Conservation (phyloP, 2,329 filamentous ascomycete species). For the Lecanicillium sp. region DNA sequence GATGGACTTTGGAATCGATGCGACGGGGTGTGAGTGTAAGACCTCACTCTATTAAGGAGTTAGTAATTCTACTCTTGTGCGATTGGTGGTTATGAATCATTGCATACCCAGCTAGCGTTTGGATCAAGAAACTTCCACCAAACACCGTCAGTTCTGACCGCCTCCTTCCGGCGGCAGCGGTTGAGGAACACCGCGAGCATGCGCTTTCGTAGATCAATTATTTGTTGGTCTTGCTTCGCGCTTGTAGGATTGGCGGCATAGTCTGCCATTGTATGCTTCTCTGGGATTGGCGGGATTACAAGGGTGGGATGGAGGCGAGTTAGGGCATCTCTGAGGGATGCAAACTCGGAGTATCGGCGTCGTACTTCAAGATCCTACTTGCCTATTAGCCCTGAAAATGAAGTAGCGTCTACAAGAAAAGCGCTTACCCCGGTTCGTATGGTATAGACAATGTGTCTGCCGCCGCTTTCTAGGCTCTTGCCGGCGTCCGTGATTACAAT, state of each 20-base stretch:
- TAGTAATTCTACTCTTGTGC: constrained; percentile 11
- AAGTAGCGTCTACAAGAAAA: constrained; percentile 6
- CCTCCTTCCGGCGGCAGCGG: constrained; percentile 84
- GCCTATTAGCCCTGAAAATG: constrained; percentile 4
- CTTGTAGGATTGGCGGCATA: constrained; percentile 97
- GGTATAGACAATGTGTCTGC: constrained; percentile 93
- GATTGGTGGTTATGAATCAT: background rate
- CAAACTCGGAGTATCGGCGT: constrained; percentile 92
- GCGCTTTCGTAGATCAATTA: constrained; percentile 92
- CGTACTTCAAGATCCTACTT: constrained; percentile 85
- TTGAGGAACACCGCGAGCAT: constrained; percentile 97
- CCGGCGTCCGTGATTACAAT: constrained; percentile 92
- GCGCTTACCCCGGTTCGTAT: constrained; percentile 79
- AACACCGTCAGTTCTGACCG: constrained; percentile 84
- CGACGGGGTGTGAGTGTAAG: constrained; percentile 81
- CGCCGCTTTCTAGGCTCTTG: constrained; percentile 87
- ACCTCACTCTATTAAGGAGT: constrained; percentile 68
- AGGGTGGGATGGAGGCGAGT: constrained; percentile 90
- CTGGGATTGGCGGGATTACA: constrained; percentile 92
- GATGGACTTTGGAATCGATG: constrained; percentile 87
- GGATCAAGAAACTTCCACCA: constrained; percentile 98
- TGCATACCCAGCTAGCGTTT: constrained; percentile 89
- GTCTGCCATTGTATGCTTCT: constrained; percentile 98
- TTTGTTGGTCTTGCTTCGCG: constrained; percentile 93
- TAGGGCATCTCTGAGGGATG: constrained; percentile 79